A percentile compares a stretch with the other conserved stretches of the same genome.
Evolutionary conservation across 1,284 basidiomycete genomes (phyloP).

Genomic region (Microbotryum saponariae): DNA sequence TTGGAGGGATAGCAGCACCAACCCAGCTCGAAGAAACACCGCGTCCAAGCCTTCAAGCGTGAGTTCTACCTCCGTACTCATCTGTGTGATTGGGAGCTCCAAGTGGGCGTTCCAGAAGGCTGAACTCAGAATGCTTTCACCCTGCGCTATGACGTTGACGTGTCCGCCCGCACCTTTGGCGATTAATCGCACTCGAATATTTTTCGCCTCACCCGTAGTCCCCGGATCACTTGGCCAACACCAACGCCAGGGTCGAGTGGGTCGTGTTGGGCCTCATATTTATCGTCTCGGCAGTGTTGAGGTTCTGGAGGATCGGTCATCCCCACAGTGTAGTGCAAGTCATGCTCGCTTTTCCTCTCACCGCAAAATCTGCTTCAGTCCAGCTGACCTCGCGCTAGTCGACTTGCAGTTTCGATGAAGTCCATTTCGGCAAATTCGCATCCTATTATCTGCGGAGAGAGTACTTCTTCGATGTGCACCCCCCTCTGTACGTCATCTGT

Average conservation of each 20-base stretch:
- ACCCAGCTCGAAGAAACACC: no score
- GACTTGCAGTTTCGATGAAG: slow-evolving; percentile 76
- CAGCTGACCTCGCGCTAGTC: slow-evolving; percentile 1
- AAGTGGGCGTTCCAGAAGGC: no score
- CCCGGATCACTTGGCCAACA: background rate
- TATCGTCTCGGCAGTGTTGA: slow-evolving; percentile 47
- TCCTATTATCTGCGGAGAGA: slow-evolving; percentile 80
- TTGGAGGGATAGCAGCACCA: no score
- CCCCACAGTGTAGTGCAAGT: slow-evolving; percentile 90
- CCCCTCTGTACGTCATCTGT: slow-evolving; percentile 55
- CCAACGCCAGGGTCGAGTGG: slow-evolving; percentile 15
- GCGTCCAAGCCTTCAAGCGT: no score
- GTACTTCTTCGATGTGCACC: slow-evolving; percentile 99
- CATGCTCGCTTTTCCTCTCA: no score
- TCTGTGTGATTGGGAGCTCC: no score
- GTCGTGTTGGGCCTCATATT: slow-evolving; percentile 25
- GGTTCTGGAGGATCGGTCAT: slow-evolving; percentile 89
- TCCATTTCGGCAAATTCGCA: slow-evolving; percentile 72
- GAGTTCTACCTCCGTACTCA: no score
- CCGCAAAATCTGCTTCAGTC: background rate
- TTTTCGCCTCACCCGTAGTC: no score
- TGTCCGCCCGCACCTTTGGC: no score
- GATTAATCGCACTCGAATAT: no score
- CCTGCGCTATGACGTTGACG: no score
- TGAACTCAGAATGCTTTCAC: no score